These are phyloP conservation scores for Baudoinia panamericana DNA, from an alignment of 495 filamentous ascomycete species.

Conservation along the genomic window DNA sequence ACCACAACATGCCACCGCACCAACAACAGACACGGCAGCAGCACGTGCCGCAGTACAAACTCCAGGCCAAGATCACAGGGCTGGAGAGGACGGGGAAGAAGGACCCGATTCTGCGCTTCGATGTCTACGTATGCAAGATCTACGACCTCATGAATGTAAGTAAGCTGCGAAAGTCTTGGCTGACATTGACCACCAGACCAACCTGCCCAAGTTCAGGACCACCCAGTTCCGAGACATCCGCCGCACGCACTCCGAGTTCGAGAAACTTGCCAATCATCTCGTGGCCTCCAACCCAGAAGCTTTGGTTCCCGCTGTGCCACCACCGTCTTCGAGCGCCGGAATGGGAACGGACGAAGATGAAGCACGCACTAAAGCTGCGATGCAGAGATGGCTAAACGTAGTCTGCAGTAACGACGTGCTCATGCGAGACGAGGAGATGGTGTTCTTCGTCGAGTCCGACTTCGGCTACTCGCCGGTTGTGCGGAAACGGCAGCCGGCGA, in stretches of 20 bases:
- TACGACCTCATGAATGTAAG: neutral
- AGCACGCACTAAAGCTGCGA: constrained; percentile 64
- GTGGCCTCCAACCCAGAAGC: constrained; percentile 94
- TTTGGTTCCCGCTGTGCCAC: constrained; percentile 91
- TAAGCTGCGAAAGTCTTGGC: neutral
- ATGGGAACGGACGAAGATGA: constrained; percentile 97
- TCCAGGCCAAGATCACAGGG: constrained; percentile 87
- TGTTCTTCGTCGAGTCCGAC: constrained; percentile 94
- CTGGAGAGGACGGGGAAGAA: constrained; percentile 88
- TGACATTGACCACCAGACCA: constrained; percentile 49
- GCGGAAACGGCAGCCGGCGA: constrained; percentile 91
- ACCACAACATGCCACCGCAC: constrained; percentile 10
- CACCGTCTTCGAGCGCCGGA: constrained; percentile 79
- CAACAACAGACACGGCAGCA: constrained; percentile 6
- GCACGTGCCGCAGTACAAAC: constrained; percentile 35
- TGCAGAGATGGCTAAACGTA: constrained; percentile 92
- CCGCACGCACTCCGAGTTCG: constrained; percentile 87
- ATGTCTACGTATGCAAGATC: constrained; percentile 63
- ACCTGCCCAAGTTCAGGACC: constrained; percentile 91
- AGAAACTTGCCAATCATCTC: constrained; percentile 86
- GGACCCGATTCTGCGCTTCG: constrained; percentile 87
- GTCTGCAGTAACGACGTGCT: constrained; percentile 85
- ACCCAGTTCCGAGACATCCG: constrained; percentile 97
- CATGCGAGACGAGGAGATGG: constrained; percentile 89
- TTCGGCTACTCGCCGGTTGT: constrained; percentile 96